Evolutionary conservation across 164 flowering plant genomes (phyloP).

Genomic region (Umbilicus rupestris): DNA sequence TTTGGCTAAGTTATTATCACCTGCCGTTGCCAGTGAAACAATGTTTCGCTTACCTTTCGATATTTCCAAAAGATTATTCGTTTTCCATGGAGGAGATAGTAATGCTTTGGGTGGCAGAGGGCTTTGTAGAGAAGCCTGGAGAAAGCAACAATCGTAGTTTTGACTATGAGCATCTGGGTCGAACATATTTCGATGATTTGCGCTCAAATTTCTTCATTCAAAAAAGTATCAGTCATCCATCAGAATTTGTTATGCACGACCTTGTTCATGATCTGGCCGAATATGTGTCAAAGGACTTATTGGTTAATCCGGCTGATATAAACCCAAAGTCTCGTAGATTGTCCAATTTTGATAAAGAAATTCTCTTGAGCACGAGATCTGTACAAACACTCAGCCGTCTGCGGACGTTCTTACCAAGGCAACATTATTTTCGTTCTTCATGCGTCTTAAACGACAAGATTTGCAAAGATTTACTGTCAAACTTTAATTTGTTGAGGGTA

Average conservation of each 20-base stretch:
- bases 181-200: constrained; percentile 16
- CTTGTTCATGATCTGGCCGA: too few relatives aligned
- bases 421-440: not conserved
- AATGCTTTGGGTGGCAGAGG: constrained; percentile 24
- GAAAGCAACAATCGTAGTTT: not conserved
- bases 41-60: constrained; percentile 24
- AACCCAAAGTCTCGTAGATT: too few relatives aligned
- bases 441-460: too few relatives aligned
- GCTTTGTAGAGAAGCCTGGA: constrained; percentile 8
- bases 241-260: too few relatives aligned
- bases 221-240: not conserved
- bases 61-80: constrained; percentile 16
- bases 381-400: constrained; percentile 10
- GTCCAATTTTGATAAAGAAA: not conserved
- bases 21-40: constrained; percentile 19
- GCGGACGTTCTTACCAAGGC: constrained; percentile 19
- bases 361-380: constrained; percentile 8
- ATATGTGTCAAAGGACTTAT: too few relatives aligned
- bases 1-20: constrained; percentile 17
- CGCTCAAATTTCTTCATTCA: constrained; percentile 25
- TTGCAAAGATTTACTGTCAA: constrained; percentile 14
- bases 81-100: constrained; percentile 11
- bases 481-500: constrained; percentile 11
- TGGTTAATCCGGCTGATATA: too few relatives aligned
- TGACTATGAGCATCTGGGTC: constrained; percentile 22